Base-by-base conservation (phyloP, 2,329 filamentous ascomycete genomes). In the Talaromyces sp. region DNA sequence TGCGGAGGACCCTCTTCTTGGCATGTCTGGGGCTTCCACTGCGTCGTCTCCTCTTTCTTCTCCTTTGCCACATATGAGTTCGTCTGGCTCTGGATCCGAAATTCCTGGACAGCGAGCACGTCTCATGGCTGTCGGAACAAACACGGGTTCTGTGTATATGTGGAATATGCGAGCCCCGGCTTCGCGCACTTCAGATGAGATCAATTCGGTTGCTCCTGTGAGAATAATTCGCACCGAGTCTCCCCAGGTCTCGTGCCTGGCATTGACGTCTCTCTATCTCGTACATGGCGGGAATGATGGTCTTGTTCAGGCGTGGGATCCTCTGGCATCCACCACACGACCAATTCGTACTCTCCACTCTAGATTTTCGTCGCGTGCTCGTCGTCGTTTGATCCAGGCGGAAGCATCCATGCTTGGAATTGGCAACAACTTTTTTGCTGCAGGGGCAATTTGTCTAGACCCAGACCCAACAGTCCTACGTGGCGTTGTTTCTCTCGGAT, bases 241-340 rank as follows among this genome's bases (percentile, higher is more conserved):
- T 0, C 92, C 93, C 0, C 85, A 92, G 71, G 87, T 98, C 19
- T 91, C 92, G 0, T 91, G 88, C 63, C 76, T 99, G 17, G 95
- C 89, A 6, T 74, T 96, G 54, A 92, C 92, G 1, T 90, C 92
- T 1, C 80, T 99, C 17, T 96, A 96, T 71, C 78, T 99, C 17
- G 90, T 98, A 7, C 91, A 96, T 72, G 95, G 95, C 56, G 95
- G 95, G 28, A 96, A 90, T 67, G 95, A 99, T 75, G 93, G 95
- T 0, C 84, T 98, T 3, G 93, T 96, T 4, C 95, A 98, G 74
- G 91, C 92, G 6, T 99, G 95, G 95, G 95, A 99, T 77, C 91
- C 90, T n/a, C 80, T 99, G 54, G 91, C 88, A 0, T 98, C 93
- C 1, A 89, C 84, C 0, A 76, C 83, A 19, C 86, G 88, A 22